Evolutionary conservation across 306 rosid species (phyloP), one percentile per base, ranked within the genome.

Genomic region (Lathyrus tuberosus): DNA sequence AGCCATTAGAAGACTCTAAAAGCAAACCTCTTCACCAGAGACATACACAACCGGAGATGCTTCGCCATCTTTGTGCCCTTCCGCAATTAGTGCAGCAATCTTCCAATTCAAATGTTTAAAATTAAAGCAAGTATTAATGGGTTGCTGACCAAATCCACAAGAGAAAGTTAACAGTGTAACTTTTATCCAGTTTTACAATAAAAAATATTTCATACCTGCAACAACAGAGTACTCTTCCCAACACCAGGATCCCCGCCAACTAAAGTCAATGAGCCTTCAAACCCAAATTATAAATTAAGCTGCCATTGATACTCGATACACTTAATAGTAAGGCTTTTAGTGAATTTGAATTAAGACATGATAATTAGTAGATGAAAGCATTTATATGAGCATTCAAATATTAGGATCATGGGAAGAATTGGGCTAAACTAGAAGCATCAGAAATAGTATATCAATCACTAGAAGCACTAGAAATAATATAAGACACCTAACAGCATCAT

Each of bases 171-270:
- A 78, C 22, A 20, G 35, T 70, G 38, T 59, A 53, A 51, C 68
- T 56, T 63, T 37, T 20, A 53, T 41, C 20, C 41, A 49, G 56
- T 52, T 42, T 11, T 17, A 76, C 61, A 35, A 76, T 69, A 76
- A 14, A 69, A 51, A 26, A 16, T 44, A 33, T 52, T 26, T 13
- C 64, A 37, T 62, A 94, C 98, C 97, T 94, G 98, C 87, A 94
- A 74, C 78, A 84, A 47, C 63, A 90, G 76, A 28, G 98, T 94
- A 76, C 97, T 94, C 86, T 94, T 94, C 78, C 98, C 98, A 78
- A 94, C 96, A 67, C 98, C 98, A 76, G 98, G 97, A 75, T 94
- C 98, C 65, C 98, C 98, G 28, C 98, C 98, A 71, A 94, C 76
- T 76, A 94, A 84, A 77, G 84, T 84, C 85, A 94, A 81, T 43